These are phyloP conservation scores for Aspergillus sparsus DNA, from an alignment of 495 filamentous ascomycete genomes.

Conservation along the genomic window DNA sequence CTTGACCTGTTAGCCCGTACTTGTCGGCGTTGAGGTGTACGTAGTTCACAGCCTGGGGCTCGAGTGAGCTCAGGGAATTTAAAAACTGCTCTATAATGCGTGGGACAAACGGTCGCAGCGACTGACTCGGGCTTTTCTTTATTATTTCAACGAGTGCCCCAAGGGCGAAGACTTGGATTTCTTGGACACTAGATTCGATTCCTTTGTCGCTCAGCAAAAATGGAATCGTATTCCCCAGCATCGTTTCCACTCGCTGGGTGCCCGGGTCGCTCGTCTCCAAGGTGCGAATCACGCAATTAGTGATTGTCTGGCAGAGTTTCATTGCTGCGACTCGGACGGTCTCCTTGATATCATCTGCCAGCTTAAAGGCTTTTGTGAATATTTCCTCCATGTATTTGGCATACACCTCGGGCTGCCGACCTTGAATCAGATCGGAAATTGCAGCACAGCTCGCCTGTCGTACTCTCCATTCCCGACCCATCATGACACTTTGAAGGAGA, in stretches of 20 bases:
- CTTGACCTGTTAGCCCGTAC: slow-evolving; percentile 77
- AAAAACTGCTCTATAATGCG: slow-evolving; percentile 79
- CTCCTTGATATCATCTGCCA: slow-evolving; percentile 90
- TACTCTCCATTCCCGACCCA: slow-evolving; percentile 85
- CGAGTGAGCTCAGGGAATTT: slow-evolving; percentile 77
- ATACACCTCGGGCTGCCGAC: slow-evolving; percentile 73
- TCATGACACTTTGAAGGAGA: slow-evolving; percentile 75
- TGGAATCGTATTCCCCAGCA: slow-evolving; percentile 82
- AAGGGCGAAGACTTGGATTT: slow-evolving; percentile 74
- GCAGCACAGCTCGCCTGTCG: slow-evolving; percentile 90
- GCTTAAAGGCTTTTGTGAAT: slow-evolving; percentile 76
- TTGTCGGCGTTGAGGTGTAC: slow-evolving; percentile 85
- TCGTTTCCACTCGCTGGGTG: slow-evolving; percentile 64
- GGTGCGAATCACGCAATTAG: slow-evolving; percentile 76
- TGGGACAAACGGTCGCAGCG: slow-evolving; percentile 76
- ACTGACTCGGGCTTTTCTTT: slow-evolving; percentile 72
- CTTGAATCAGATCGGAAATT: slow-evolving; percentile 81
- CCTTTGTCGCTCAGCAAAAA: slow-evolving; percentile 89
- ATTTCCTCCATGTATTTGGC: slow-evolving; percentile 81
- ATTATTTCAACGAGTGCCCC: slow-evolving; percentile 82
- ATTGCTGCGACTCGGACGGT: slow-evolving; percentile 80
- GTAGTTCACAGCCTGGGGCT: slow-evolving; percentile 86
- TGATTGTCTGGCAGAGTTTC: slow-evolving; percentile 77
- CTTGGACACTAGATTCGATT: slow-evolving; percentile 80
- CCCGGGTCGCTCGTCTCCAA: slow-evolving; percentile 79